Base-by-base conservation (phyloP, 116 monocot species). In the Cymodocea nodosa region DNA sequence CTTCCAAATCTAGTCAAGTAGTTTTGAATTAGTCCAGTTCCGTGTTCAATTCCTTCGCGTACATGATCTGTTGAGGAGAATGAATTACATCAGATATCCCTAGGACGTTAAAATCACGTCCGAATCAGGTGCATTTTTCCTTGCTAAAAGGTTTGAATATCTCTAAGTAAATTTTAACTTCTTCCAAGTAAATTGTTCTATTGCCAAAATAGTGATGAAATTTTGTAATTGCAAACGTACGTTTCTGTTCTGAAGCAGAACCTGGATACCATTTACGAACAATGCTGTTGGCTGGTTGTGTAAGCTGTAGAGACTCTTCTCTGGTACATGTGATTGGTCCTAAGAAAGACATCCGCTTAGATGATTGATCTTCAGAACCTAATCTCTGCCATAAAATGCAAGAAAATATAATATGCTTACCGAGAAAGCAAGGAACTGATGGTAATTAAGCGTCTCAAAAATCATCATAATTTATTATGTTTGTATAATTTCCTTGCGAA, bases 241-340 rank as follows among this genome's bases (percentile, higher is more conserved):
- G 84, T 89, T 68, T 82, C 70, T 67, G 77, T 22, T 90, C 92
- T 54, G 80, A 25, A 74, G 65, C 63, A 61, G 79, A 81, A 61
- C 80, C 19, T 66, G 79, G 23, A 75, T 78, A 80, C 82, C 84
- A 89, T 51, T 76, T 75, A 19, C 74, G 71, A 36, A 80, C 60
- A 55, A 44, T 59, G 70, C 77, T 83, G 72, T 74, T 85, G 23
- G 92, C 73, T 65, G 79, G 48, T 74, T 77, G 82, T 65, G 85
- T 75, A 66, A 91, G 69, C 70, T 87, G 87, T 62, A 91, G 20
- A 71, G 86, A 86, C 44, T 88, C 97, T 60, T 92, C 98, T 40
- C 70, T 55, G 34, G 59, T 30, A 11, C 70, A 63, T 50, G 79
- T 39, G 44, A 69, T 61, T 19, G 85, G 79, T 65, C 74, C 75